phyloP scores from a whole-genome alignment of 805 yeast species.

The Cyberlindnera mycetangii region DNA sequence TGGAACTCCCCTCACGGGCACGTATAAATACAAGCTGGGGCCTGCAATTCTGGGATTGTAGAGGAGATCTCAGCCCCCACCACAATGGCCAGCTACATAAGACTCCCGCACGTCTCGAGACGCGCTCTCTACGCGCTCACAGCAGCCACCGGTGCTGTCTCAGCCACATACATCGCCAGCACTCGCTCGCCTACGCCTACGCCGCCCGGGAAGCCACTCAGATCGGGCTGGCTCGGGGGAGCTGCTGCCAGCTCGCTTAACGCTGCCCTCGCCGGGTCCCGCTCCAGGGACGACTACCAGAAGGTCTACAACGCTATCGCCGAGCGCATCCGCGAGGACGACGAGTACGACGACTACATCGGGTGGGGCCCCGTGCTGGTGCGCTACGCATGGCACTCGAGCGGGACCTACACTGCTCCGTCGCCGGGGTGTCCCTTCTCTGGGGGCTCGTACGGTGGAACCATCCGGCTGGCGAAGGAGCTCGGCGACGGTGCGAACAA shows the following conservation, averaged over 20 bases:
- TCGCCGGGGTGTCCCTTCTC: constrained; percentile 39
- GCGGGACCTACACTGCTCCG: constrained; percentile 70
- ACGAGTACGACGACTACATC: constrained; percentile 61
- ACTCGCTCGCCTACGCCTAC: constrained; percentile 16
- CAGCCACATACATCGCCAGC: constrained; percentile 27
- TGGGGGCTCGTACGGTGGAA: constrained; percentile 74
- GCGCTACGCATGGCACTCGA: constrained; percentile 82
- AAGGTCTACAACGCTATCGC: constrained; percentile 74
- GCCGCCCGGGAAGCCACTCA: constrained; percentile 25
- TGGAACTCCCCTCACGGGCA: background rate
- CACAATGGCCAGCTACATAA: constrained; percentile 8
- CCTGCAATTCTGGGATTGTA: too few relatives aligned
- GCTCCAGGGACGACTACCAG: constrained; percentile 52
- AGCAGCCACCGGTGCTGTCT: constrained; percentile 32
- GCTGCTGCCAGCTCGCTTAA: constrained; percentile 30
- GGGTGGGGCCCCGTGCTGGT: constrained; percentile 76
- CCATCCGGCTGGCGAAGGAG: constrained; percentile 55
- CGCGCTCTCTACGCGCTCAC: constrained; percentile 23
- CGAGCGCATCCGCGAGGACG: constrained; percentile 49
- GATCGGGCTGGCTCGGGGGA: constrained; percentile 35
- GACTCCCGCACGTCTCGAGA: constrained; percentile 12
- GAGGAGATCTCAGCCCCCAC: background rate
- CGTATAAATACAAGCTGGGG: too few relatives aligned
- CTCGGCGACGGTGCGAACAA: constrained; percentile 50
- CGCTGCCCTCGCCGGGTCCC: constrained; percentile 25